A percentile compares a stretch with the other conserved stretches of the same genome.
These are phyloP conservation scores for Medicago lupulina DNA, from an alignment of 306 rosid genomes.

Conservation along the genomic window DNA sequence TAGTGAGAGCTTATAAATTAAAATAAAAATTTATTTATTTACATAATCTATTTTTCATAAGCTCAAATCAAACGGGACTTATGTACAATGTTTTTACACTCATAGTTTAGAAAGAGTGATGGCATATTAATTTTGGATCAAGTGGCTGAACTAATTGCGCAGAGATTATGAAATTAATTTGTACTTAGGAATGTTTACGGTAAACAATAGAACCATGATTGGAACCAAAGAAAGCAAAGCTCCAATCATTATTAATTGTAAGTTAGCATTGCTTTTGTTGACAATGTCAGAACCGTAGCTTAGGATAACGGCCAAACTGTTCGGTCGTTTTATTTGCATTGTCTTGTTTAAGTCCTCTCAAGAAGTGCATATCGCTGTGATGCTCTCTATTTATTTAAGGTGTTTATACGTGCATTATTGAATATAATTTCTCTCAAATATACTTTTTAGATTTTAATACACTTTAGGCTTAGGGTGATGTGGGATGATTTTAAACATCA, in stretches of 20 bases:
- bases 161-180: too few species aligned
- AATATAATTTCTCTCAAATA: background rate
- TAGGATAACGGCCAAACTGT: conserved; percentile 6
- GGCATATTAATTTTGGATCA: too few species aligned
- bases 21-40: too few species aligned
- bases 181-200: too few species aligned
- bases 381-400: background rate
- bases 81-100: too few species aligned
- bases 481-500: background rate
- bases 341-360: background rate
- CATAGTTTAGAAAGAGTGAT: too few species aligned
- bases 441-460: background rate
- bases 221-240: too few species aligned
- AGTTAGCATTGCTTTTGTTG: background rate
- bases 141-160: too few species aligned
- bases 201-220: too few species aligned
- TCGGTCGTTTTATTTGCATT: conserved; percentile 28
- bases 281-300: background rate
- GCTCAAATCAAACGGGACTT: too few species aligned
- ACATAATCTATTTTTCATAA: too few species aligned
- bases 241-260: background rate
- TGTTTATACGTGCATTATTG: conserved; percentile 30
- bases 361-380: background rate
- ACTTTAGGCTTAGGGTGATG: background rate
- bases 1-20: too few species aligned